These are phyloP conservation scores for Lindgomyces ingoldianus DNA, from an alignment of 495 filamentous ascomycete species.

Conservation along the genomic window DNA sequence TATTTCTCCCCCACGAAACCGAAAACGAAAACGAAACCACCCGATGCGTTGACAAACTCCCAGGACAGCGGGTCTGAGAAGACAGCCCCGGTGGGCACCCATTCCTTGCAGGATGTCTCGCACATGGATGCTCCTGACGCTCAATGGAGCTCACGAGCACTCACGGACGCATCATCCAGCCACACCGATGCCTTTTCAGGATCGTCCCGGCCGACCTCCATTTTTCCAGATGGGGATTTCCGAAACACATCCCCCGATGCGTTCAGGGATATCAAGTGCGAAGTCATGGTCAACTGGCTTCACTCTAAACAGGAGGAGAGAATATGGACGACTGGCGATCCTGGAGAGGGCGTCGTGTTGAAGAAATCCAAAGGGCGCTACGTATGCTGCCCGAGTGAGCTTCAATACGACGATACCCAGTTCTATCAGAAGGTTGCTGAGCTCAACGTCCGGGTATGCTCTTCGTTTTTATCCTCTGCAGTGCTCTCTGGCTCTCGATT, in stretches of 20 bases:
- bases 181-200: neutral
- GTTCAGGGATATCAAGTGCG: conserved; percentile 55
- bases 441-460: conserved; percentile 59
- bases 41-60: no score
- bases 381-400: conserved; percentile 57
- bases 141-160: no score
- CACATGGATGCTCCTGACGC: no score
- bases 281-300: conserved; percentile 65
- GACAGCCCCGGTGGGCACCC: no score
- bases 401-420: conserved; percentile 51
- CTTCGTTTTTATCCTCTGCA: neutral
- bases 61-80: no score
- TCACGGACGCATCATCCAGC: no score
- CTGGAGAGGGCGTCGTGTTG: conserved; percentile 62
- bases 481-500: neutral
- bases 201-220: neutral
- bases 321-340: conserved; percentile 57
- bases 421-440: conserved; percentile 54
- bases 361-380: conserved; percentile 58
- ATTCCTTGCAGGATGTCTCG: no score
- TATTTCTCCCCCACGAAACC: no score
- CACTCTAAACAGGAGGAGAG: conserved; percentile 60
- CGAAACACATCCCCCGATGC: conserved; percentile 47
- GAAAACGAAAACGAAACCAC: no score
- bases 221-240: conserved; percentile 45